Evolutionary conservation across 495 filamentous ascomycete genomes (phyloP), one percentile per base, ranked within the genome.

Genomic region (Tricharina praecox): DNA sequence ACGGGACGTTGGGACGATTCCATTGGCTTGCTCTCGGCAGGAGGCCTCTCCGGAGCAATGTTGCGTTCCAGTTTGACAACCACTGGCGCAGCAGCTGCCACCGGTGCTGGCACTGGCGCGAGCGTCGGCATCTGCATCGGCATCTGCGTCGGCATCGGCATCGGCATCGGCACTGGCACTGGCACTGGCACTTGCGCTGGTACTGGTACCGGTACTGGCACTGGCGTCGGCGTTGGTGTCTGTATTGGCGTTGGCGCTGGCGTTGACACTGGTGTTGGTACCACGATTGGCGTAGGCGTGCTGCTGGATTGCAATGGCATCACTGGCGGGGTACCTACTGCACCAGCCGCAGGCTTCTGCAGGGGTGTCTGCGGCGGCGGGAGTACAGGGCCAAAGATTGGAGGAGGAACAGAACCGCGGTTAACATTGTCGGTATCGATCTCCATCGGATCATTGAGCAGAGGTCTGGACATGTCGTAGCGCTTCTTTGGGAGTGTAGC

Each of bases 401-500:
- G 42, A n/a, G 26, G 42, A 11, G 33, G 41, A 20, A 44, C 39
- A 5, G 41, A 35, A 10, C 3, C 41, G 19, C 41, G 40, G n/a
- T 33, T 51, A 1, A 41, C 26, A 50, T 43, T 18, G 19, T 46
- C 43, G 25, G 26, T 45, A 18, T 50, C 48, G 9, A 50, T 30
- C 36, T 50, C 48, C 39, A 35, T 34, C 8, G 48, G 25, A 16
- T 35, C 30, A 46, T 10, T n/a, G 8, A 18, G 18, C 25, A 34
- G 11, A 15, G 25, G 15, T 11, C n/a, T 19, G n/a, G 40, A 33
- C 9, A 28, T 50, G 13, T 60, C 57, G 9, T 60, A 60, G 23
- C 57, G 52, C 34, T 59, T 60, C 50, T 60, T 60, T 1, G 57
- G 56, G n/a, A 60, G 34, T 19, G 57, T 23, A 51, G 56, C 56